Conservation (phyloP, 31 red algal species). For the Endocladia muricata region DNA sequence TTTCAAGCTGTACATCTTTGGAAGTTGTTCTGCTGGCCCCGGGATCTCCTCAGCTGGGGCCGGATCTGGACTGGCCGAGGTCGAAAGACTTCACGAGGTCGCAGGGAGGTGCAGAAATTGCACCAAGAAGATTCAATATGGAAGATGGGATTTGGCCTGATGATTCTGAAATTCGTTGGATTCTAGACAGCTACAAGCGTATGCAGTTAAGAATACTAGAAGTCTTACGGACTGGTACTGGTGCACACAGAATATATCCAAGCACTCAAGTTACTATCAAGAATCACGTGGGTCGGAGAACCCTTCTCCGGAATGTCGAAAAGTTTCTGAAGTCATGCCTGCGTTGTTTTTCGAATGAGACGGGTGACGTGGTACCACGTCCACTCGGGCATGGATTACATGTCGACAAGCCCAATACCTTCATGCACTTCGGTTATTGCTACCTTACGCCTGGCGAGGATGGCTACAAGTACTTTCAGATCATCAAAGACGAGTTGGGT, state of each 20-base stretch:
- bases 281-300: not conserved
- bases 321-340: not conserved
- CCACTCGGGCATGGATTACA: slow-evolving; percentile 17
- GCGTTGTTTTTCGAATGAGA: slow-evolving; percentile 13
- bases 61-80: slow-evolving; percentile 31
- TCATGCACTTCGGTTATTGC: slow-evolving; percentile 31
- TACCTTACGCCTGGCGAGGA: not conserved
- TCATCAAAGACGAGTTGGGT: slow-evolving; percentile 28
- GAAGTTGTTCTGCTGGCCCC: slow-evolving; percentile 13
- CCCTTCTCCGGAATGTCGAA: not conserved
- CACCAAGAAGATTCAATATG: not conserved
- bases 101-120: not conserved
- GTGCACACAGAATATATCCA: not conserved
- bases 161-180: slow-evolving; percentile 16
- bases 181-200: slow-evolving; percentile 5
- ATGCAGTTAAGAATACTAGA: slow-evolving; percentile 27
- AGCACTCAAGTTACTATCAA: not conserved
- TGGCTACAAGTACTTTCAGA: slow-evolving; percentile 1
- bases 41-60: not conserved
- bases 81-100: not conserved
- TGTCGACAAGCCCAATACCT: slow-evolving; percentile 12
- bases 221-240: slow-evolving; percentile 9
- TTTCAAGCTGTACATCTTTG: not conserved
- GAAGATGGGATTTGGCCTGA: not conserved
- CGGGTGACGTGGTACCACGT: not conserved